phyloP scores from a whole-genome alignment of 179 eudicot species.

The Beta macrorhiza region DNA sequence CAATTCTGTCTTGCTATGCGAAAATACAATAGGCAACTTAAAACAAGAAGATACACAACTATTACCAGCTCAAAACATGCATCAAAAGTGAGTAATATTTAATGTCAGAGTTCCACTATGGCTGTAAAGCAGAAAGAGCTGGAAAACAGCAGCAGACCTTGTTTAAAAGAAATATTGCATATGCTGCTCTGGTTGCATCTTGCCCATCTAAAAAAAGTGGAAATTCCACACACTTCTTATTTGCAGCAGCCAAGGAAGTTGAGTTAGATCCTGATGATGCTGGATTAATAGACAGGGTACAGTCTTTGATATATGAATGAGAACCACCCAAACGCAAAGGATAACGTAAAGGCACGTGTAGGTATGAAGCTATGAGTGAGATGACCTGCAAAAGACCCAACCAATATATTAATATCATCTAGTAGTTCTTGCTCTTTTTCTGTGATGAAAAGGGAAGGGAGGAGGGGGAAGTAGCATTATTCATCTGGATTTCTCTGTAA shows the following conservation, averaged over 20 bases:
- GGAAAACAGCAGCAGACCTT: constrained; percentile 51
- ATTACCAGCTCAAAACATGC: not conserved
- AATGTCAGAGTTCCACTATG: not conserved
- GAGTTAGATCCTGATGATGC: constrained; percentile 44
- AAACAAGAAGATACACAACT: not conserved
- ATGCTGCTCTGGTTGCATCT: constrained; percentile 94
- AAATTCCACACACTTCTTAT: constrained; percentile 66
- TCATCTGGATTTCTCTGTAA: not conserved
- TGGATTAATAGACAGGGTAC: constrained; percentile 62
- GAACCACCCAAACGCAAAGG: constrained; percentile 89
- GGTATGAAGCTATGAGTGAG: constrained; percentile 71
- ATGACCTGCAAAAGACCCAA: constrained; percentile 55
- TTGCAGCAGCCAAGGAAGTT: constrained; percentile 36
- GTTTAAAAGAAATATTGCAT: constrained; percentile 91
- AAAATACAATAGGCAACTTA: not conserved
- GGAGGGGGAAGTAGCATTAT: not conserved
- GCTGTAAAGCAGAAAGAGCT: not conserved
- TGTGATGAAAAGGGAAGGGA: not conserved
- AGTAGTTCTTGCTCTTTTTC: not conserved
- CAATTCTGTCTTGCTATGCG: not conserved
- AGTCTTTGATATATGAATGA: constrained; percentile 74
- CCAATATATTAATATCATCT: constrained; percentile 13
- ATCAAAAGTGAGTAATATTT: not conserved
- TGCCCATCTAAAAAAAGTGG: constrained; percentile 93
- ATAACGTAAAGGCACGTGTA: constrained; percentile 83